Conservation (phyloP, 2,329 filamentous ascomycete species). For the Lithohypha guttulata region DNA sequence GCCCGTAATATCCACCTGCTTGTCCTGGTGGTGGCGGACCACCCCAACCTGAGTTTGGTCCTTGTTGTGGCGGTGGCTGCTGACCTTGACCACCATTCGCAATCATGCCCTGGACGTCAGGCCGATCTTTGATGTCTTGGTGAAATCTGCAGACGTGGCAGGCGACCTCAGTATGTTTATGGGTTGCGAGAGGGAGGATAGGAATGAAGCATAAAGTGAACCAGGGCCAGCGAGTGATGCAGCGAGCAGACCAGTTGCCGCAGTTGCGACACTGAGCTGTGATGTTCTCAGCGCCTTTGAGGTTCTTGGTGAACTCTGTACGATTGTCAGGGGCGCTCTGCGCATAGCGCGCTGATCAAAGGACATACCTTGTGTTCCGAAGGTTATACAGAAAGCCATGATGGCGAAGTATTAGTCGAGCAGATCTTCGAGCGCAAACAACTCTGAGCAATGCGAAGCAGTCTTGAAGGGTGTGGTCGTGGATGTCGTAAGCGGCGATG, state of each 20-base stretch:
- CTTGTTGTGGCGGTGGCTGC: constrained; percentile 6
- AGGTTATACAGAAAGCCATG: constrained; percentile 9
- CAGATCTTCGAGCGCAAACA: too few relatives aligned
- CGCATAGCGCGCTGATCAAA: background rate
- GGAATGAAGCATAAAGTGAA: constrained; percentile 37
- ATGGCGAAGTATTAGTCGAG: too few relatives aligned
- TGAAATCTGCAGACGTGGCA: constrained; percentile 21
- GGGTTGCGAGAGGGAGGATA: constrained; percentile 25
- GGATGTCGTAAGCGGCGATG: too few relatives aligned
- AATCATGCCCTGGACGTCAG: constrained; percentile 19
- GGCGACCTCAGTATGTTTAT: constrained; percentile 24
- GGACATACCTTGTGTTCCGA: constrained; percentile 6
- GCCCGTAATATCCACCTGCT: constrained; percentile 2
- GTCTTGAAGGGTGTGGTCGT: too few relatives aligned
- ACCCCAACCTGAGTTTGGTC: background rate
- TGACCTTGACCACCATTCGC: constrained; percentile 12
- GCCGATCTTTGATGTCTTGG: constrained; percentile 20
- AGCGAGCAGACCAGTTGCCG: constrained; percentile 36
- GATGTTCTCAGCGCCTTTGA: constrained; percentile 36
- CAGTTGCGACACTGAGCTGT: constrained; percentile 38
- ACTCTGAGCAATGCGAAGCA: too few relatives aligned
- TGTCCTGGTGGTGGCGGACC: background rate
- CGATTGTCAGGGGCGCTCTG: background rate
- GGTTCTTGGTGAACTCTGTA: constrained; percentile 34
- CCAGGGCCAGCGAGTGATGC: constrained; percentile 35